Conservation (phyloP, 108 stramenopile species). For the Fragilariopsis cylindrus region DNA sequence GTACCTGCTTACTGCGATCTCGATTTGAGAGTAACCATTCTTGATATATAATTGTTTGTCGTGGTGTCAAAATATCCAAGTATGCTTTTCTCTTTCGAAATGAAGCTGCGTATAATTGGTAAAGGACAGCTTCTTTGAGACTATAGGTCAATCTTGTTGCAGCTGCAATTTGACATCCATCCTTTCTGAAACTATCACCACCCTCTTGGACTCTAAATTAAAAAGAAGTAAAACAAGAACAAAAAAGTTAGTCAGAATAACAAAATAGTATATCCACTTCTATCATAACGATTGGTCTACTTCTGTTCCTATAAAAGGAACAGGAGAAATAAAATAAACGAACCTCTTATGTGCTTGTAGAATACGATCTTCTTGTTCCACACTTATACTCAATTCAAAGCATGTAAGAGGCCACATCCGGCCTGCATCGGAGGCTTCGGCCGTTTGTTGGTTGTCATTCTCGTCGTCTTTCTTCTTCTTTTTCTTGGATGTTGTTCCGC, state of each 20-base stretch:
- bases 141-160: conserved; percentile 49
- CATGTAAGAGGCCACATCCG: conserved; percentile 84
- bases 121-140: conserved; percentile 61
- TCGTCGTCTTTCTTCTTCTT: not conserved
- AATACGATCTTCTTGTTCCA: conserved; percentile 85
- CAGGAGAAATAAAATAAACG: conserved; percentile 13
- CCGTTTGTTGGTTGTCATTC: not conserved
- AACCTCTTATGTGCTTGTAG: conserved; percentile 50
- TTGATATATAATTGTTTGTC: conserved; percentile 54
- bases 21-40: conserved; percentile 65
- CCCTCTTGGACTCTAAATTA: not conserved
- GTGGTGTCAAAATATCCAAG: conserved; percentile 61
- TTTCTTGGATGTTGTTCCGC: not conserved
- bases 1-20: conserved; percentile 27
- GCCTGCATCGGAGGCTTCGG: conserved; percentile 43
- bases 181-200: not conserved
- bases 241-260: not conserved
- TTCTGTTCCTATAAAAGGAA: not conserved
- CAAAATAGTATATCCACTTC: not conserved
- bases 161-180: conserved; percentile 49
- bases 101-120: conserved; percentile 52
- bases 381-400: conserved; percentile 78
- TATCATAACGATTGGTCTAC: not conserved
- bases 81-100: conserved; percentile 50
- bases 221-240: not conserved